phyloP scores from a whole-genome alignment of 106 monocot genomes.

The Chionographis japonica region DNA sequence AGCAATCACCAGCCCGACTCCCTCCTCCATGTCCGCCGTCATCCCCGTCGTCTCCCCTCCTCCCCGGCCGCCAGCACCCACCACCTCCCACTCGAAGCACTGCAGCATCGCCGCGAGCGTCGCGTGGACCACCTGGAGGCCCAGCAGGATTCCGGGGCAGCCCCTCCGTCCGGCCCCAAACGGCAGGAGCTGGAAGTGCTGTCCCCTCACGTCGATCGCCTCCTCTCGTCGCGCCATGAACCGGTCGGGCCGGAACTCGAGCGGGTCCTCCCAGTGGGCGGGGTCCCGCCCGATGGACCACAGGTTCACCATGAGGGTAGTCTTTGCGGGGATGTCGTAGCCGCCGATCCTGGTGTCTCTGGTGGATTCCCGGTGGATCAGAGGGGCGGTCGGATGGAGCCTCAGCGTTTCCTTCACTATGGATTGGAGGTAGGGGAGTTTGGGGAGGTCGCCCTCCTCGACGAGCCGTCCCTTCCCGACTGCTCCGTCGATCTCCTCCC shows the following conservation, averaged over 20 bases:
- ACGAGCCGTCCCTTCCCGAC: constrained; percentile 19
- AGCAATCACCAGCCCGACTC: constrained; percentile 9
- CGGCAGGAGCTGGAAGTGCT: constrained; percentile 35
- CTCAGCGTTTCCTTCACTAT: constrained; percentile 43
- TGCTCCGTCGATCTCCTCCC: constrained; percentile 14
- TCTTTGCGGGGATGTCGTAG: constrained; percentile 16
- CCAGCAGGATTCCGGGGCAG: constrained; percentile 40
- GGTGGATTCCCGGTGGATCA: constrained; percentile 8
- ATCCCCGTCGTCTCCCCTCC: neutral
- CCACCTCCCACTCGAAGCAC: constrained; percentile 43
- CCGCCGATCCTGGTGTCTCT: constrained; percentile 11
- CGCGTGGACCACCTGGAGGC: constrained; percentile 12
- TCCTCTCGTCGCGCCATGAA: neutral
- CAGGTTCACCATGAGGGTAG: constrained; percentile 17
- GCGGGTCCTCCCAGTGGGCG: constrained; percentile 19
- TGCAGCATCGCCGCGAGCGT: constrained; percentile 41
- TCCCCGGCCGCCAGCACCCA: neutral
- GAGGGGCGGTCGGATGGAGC: constrained; percentile 25
- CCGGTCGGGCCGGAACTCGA: constrained; percentile 6
- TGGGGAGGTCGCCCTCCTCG: constrained; percentile 22
- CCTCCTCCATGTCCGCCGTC: constrained; percentile 32
- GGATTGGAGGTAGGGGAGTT: constrained; percentile 34
- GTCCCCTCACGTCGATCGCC: constrained; percentile 25
- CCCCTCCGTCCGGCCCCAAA: constrained; percentile 49
- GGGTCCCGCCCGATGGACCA: constrained; percentile 45